A percentile compares a stretch with the other conserved stretches of the same genome.
phyloP scores from a whole-genome alignment of 371 early-diverging fungal genomes.

The Smittium mucronatum region DNA sequence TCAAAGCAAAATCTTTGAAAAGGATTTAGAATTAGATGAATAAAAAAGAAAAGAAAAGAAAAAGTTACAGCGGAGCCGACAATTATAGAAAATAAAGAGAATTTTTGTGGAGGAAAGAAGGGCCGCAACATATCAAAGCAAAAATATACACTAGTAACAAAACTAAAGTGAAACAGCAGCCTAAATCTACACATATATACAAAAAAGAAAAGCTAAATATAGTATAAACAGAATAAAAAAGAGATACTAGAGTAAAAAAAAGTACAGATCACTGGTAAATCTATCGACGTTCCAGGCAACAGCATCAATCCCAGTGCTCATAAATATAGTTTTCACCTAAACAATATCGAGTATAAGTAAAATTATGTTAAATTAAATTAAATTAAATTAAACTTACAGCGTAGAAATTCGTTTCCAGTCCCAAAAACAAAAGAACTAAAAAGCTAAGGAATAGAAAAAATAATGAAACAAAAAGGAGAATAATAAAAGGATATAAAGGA shows the following conservation, averaged over 20 bases:
- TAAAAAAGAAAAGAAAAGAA: neutral
- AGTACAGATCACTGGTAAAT: constrained; percentile 11
- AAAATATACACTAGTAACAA: neutral
- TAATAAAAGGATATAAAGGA: neutral
- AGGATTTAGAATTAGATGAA: neutral
- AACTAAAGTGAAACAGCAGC: neutral
- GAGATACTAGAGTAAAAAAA: neutral
- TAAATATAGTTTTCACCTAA: constrained; percentile 8
- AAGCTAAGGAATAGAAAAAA: neutral
- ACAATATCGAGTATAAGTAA: neutral
- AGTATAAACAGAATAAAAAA: neutral
- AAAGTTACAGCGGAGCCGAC: neutral
- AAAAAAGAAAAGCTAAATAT: too few species aligned
- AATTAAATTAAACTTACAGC: neutral
- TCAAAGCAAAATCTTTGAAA: neutral
- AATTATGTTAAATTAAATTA: neutral
- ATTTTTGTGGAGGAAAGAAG: constrained; percentile 10
- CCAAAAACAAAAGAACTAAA: neutral
- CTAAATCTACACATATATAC: neutral
- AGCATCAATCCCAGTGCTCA: constrained; percentile 11
- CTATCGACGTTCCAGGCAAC: constrained; percentile 10
- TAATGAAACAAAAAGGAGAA: neutral
- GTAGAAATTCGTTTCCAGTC: constrained; percentile 7
- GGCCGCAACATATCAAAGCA: neutral
- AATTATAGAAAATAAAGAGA: neutral